Conservation (phyloP, 1,139 yeast genomes). For the Meyerozyma guilliermondii region DNA sequence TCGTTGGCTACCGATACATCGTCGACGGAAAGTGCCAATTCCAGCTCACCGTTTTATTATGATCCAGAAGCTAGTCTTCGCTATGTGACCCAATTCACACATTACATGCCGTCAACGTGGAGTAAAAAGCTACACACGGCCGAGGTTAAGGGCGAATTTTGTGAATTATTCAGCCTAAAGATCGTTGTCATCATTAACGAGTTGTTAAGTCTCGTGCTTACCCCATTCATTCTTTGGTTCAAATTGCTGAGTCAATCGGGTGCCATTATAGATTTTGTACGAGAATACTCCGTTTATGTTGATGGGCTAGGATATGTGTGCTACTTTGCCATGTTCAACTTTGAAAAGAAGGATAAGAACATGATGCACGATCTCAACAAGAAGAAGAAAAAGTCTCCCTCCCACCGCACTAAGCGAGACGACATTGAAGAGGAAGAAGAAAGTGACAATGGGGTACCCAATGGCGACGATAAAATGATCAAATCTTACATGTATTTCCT, state of each 20-base stretch:
- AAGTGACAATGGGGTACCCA: slow-evolving; percentile 23
- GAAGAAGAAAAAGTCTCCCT: slow-evolving; percentile 16
- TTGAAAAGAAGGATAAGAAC: slow-evolving; percentile 54
- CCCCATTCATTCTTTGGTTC: slow-evolving; percentile 87
- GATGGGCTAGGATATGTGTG: slow-evolving; percentile 96
- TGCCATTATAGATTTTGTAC: slow-evolving; percentile 77
- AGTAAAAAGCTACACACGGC: slow-evolving; percentile 78
- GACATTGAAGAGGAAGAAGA: slow-evolving; percentile 27
- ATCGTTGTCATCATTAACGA: slow-evolving; percentile 72
- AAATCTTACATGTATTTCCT: slow-evolving; percentile 83
- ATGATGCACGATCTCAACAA: slow-evolving; percentile 37
- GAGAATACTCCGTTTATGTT: slow-evolving; percentile 84
- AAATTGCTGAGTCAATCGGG: slow-evolving; percentile 70
- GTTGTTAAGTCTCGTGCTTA: slow-evolving; percentile 69
- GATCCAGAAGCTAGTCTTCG: slow-evolving; percentile 85
- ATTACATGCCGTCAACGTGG: slow-evolving; percentile 86
- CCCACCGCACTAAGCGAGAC: slow-evolving; percentile 3
- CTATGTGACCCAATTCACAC: slow-evolving; percentile 81
- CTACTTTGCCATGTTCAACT: slow-evolving; percentile 86
- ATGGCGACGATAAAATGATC: slow-evolving; percentile 78
- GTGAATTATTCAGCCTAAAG: slow-evolving; percentile 70
- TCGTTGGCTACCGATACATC: slow-evolving; percentile 4
- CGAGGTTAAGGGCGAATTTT: slow-evolving; percentile 76
- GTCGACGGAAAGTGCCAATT: slow-evolving; percentile 7
- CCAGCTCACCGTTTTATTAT: slow-evolving; percentile 44